Evolutionary conservation across 1,284 basidiomycete species (phyloP).

Genomic region (Microbotryomycetes sp.): DNA sequence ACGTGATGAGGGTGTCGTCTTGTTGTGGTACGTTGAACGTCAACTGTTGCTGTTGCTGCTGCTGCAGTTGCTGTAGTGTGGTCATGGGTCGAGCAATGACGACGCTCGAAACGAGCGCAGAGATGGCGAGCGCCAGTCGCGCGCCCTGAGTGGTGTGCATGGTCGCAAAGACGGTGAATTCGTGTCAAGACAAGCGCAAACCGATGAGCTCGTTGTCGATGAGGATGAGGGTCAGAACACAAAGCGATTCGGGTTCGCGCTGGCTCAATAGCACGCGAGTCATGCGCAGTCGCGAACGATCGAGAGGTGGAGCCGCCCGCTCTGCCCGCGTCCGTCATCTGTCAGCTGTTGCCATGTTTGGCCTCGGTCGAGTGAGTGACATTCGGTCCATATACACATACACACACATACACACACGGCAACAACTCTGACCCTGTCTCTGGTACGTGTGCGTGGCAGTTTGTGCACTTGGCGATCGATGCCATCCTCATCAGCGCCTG

Average conservation of each 20-base stretch:
- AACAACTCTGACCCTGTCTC: not conserved
- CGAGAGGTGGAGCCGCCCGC: too few species aligned
- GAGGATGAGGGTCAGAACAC: too few species aligned
- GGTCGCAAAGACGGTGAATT: too few species aligned
- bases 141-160: too few species aligned
- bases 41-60: not conserved
- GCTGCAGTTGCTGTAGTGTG: not conserved
- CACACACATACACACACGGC: not conserved
- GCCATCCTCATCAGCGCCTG: constrained; percentile 67
- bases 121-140: not conserved
- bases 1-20: constrained; percentile 3
- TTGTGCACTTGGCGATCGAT: constrained; percentile 68
- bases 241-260: too few species aligned
- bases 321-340: too few species aligned
- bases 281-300: too few species aligned
- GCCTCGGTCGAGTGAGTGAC: not conserved
- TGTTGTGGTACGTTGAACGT: too few species aligned
- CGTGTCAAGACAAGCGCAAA: too few species aligned
- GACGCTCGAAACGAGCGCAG: not conserved
- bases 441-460: constrained; percentile 21
- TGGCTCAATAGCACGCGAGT: too few species aligned
- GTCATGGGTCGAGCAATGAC: not conserved
- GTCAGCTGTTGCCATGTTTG: constrained; percentile 17
- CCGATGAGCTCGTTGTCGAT: too few species aligned
- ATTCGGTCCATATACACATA: too few species aligned